Base-by-base conservation (phyloP, 2,329 filamentous ascomycete species). In the Daldinia eschscholtzii region DNA sequence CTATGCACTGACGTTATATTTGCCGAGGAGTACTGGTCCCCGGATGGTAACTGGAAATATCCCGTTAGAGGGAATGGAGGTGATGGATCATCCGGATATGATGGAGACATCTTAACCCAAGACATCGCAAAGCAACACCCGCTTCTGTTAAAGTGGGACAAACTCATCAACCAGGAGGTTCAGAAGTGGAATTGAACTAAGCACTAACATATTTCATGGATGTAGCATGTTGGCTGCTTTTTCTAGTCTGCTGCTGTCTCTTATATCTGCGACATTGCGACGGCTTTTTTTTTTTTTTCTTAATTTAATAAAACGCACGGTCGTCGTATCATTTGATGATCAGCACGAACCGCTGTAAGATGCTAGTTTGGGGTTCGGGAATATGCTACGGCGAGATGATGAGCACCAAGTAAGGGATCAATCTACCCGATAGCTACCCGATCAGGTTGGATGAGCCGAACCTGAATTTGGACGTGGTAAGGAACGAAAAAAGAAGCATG, bases 21-120 rank as follows among this genome's bases (percentile, higher is more conserved):
- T 78, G 86, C 84, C 1, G 76, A 81, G 20, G 83, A 88, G n/a
- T 93, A 86, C 79, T 93, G 92, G 83, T 86, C 87, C 3, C 81
- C 85, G 10, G 91, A 93, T 75, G 92, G 92, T 0, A 87, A 89
- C 42, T 94, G 91, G 91, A 89, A 81, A 73, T 95, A 87, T 77
- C 81, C 85, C 0, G 86, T 92, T 33, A 76, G 79, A 18, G 70
- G 57, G 1, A 44, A 68, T 12, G 56, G 67, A 20, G 66, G 65
- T 6, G 75, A 78, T 23, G 20, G 20, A 23, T 23, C 20, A 23
- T 23, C 20, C 20, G 56, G 67, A 20, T 65, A 65, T 6, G 75
- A 78, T 5, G 81, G 78, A 6, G 78, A 80, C 4, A 57, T 75
- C 9, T 6, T 64, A 0, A 90, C 92, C 72, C 78, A 83, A 41